Percentiles rank a stretch among this genome's conserved stretches.
These are phyloP conservation scores for Henckelia pumila DNA, from an alignment of 257 asterid species.

Conservation along the genomic window DNA sequence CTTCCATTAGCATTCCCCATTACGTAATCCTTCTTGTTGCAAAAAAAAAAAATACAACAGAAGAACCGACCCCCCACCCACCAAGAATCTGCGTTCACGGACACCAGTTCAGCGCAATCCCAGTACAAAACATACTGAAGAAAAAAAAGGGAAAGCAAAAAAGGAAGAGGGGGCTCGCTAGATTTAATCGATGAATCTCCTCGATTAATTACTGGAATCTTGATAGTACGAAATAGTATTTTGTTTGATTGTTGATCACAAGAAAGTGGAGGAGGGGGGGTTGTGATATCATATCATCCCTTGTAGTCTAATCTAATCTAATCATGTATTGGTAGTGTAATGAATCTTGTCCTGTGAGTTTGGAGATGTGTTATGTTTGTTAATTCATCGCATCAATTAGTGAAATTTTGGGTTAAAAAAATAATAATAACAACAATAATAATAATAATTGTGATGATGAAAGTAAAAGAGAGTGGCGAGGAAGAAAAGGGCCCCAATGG, in stretches of 20 bases:
- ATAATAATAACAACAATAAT: too few relatives aligned
- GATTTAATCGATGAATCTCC: constrained; percentile 24
- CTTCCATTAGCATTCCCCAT: constrained; percentile 95
- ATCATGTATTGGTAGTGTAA: not conserved
- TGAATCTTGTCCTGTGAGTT: constrained; percentile 25
- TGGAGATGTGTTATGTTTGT: constrained; percentile 27
- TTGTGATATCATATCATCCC: not conserved
- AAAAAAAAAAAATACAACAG: constrained; percentile 20
- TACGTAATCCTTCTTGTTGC: constrained; percentile 4
- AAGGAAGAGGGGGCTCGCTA: constrained; percentile 1
- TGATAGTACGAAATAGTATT: constrained; percentile 16
- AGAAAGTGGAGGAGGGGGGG: constrained; percentile 13
- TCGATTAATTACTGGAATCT: constrained; percentile 22
- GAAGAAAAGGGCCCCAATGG: constrained; percentile 20
- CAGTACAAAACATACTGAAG: constrained; percentile 24
- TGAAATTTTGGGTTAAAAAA: not conserved
- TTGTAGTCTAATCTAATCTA: not conserved
- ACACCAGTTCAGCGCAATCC: constrained; percentile 20
- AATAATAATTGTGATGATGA: constrained; percentile 12
- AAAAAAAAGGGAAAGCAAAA: constrained; percentile 3
- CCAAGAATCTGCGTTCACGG: constrained; percentile 31
- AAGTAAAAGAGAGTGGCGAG: constrained; percentile 10
- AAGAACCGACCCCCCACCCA: constrained; percentile 31
- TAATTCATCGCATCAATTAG: not conserved
- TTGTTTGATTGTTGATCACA: constrained; percentile 12